Base-by-base conservation (phyloP, 1,139 yeast species). In the Diutina scorzettiae region DNA sequence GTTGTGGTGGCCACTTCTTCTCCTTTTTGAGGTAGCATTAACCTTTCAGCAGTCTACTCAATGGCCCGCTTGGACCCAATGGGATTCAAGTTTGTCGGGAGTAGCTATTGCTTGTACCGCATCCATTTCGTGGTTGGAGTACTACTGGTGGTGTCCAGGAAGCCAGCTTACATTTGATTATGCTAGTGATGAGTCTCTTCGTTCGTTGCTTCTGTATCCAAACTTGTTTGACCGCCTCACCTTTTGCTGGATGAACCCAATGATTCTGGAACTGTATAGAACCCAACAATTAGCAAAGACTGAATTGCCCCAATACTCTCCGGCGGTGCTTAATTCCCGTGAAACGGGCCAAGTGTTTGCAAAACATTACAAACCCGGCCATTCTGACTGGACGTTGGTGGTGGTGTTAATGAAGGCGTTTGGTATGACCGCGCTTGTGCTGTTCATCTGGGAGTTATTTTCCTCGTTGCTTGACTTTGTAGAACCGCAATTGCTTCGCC, bases 171-270 rank as follows among this genome's bases (percentile, higher is more conserved):
- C 20, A 16, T 17, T 32, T 32, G 37, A 32, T 20, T 32, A 32
- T 32, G 24, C 23, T 19, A 19, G 14, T 32, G 21, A 32, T 25
- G 16, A 12, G 12, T 14, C 16, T 8, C 37, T 32, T 12, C 16
- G 16, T 9, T 14, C 25, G 1, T 5, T 17, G 11, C 8, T 32
- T 2, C 23, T 12, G 12, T 20, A 12, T 6, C 73, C 76, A 1
- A 72, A 76, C 49, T 49, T 75, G n/a, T 51, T 76, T 18, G 72
- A 78, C 4, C 57, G 60, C 37, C 51, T 75, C 24, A 74, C 82
- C 0, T 78, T 75, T 49, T 62, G 72, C 7, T 78, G 83, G 83
- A 74, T 79, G 80, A 78, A 77, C 50, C 62, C 60, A 1, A 52
- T 79, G 45, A 69, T 79, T 30, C 51, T 55, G 21, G 69, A 69